Conservation (phyloP, 2,329 filamentous ascomycete species). For the Phaeoacremonium minimum region DNA sequence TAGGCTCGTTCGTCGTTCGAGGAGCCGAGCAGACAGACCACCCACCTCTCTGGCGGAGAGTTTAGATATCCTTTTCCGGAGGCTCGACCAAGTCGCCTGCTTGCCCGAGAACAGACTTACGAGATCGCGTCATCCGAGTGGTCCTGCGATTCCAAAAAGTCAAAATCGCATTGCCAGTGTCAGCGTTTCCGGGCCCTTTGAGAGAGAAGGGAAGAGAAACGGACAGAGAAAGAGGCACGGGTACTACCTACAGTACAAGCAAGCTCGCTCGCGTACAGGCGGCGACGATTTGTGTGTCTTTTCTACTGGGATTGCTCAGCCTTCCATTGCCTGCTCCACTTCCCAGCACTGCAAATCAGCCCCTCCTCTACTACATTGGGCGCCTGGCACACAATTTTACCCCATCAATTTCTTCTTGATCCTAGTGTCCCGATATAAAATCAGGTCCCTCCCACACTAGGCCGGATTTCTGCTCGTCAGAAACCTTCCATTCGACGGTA, state of each 20-base stretch:
- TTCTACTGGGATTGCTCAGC: constrained; percentile 3
- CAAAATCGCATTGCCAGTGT: neutral
- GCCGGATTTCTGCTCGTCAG: neutral
- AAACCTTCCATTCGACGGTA: neutral
- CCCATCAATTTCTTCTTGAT: neutral
- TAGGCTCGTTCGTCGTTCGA: too few relatives aligned
- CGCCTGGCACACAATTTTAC: neutral
- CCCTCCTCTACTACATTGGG: neutral
- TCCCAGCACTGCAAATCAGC: constrained; percentile 1
- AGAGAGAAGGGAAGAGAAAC: neutral
- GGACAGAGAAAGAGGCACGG: too few relatives aligned
- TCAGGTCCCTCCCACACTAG: neutral
- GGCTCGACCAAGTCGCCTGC: too few relatives aligned
- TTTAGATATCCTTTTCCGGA: too few relatives aligned
- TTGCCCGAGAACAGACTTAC: too few relatives aligned
- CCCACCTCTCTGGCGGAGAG: too few relatives aligned
- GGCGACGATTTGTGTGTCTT: neutral
- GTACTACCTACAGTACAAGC: too few relatives aligned
- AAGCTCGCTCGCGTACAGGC: too few relatives aligned
- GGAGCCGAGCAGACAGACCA: too few relatives aligned
- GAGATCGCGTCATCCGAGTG: too few relatives aligned
- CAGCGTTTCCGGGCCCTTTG: neutral
- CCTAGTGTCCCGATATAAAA: constrained; percentile 1
- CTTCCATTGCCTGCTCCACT: constrained; percentile 1
- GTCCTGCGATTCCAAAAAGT: too few relatives aligned